A percentile compares a stretch with the other conserved stretches of the same genome.
These are phyloP conservation scores for Leccinum rimulosum DNA, from an alignment of 768 basidiomycete genomes.

Conservation along the genomic window DNA sequence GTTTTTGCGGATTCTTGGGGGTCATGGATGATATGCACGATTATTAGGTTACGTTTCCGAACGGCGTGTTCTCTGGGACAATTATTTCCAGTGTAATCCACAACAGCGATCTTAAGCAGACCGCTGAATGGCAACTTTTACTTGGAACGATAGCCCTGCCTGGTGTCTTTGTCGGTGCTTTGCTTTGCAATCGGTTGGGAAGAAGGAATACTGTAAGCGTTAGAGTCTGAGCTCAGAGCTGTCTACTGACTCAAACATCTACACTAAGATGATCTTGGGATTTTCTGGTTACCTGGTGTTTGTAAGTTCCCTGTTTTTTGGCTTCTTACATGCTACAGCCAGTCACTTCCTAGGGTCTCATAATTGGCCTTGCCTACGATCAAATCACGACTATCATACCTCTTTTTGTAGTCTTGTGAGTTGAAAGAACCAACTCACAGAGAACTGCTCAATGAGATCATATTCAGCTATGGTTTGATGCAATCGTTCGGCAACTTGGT, in stretches of 20 bases:
- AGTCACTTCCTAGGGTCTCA: constrained; percentile 38
- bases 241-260: constrained; percentile 4
- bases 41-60: constrained; percentile 62
- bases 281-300: constrained; percentile 68
- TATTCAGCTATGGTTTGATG: constrained; percentile 63
- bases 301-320: constrained; percentile 30
- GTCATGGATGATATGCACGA: constrained; percentile 1
- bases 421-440: not conserved
- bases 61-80: constrained; percentile 65
- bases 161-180: constrained; percentile 52
- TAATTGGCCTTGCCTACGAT: constrained; percentile 59
- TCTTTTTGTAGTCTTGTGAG: constrained; percentile 67
- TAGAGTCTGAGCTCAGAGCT: not conserved
- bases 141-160: constrained; percentile 61
- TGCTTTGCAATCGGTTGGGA: constrained; percentile 52
- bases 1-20: not conserved
- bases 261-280: constrained; percentile 57
- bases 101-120: constrained; percentile 50
- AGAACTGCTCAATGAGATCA: not conserved
- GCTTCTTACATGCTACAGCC: not conserved
- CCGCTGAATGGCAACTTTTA: constrained; percentile 70
- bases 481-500: constrained; percentile 70
- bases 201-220: constrained; percentile 52
- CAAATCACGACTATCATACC: constrained; percentile 60
- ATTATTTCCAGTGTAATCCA: constrained; percentile 69